Evolutionary conservation across 441 rosid genomes (phyloP).

Genomic region (Erodium chrysanthum): DNA sequence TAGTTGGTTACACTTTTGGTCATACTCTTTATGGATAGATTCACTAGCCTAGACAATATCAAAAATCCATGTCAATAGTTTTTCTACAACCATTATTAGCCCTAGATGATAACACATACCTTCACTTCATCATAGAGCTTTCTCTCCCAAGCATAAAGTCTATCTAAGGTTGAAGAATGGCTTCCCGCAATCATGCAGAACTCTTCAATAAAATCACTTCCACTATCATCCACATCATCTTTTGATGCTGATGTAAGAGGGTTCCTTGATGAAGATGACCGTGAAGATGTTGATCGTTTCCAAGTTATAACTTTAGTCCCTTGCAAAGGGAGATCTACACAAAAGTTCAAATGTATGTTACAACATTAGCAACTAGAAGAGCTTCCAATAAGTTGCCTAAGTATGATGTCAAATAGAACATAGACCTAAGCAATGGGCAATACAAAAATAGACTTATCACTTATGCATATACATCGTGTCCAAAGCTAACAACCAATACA

Average conservation of each 20-base stretch:
- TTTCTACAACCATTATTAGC: too few relatives aligned
- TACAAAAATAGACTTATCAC: not conserved
- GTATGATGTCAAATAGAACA: too few relatives aligned
- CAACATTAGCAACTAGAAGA: too few relatives aligned
- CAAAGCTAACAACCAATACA: not conserved
- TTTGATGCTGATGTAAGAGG: constrained; percentile 42
- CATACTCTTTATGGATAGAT: constrained; percentile 66
- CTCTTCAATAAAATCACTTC: constrained; percentile 80
- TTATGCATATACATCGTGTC: not conserved
- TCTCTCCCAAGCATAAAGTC: constrained; percentile 87
- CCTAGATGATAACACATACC: constrained; percentile 38
- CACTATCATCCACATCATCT: constrained; percentile 69
- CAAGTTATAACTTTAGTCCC: constrained; percentile 65
- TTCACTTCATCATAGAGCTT: constrained; percentile 90
- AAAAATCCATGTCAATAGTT: constrained; percentile 1
- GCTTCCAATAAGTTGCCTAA: too few relatives aligned
- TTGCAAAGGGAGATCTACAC: constrained; percentile 41
- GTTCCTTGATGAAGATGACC: constrained; percentile 73
- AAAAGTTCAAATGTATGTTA: not conserved
- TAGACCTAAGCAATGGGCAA: too few relatives aligned
- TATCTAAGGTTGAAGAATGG: constrained; percentile 74
- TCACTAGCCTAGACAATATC: constrained; percentile 51
- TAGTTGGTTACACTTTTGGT: constrained; percentile 61
- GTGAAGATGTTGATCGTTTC: constrained; percentile 76
- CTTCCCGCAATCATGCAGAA: constrained; percentile 90